Percentiles rank a stretch among this genome's conserved stretches.
Evolutionary conservation across 2,329 filamentous ascomycete species (phyloP).

Genomic region (Aspergillus calidoustus): DNA sequence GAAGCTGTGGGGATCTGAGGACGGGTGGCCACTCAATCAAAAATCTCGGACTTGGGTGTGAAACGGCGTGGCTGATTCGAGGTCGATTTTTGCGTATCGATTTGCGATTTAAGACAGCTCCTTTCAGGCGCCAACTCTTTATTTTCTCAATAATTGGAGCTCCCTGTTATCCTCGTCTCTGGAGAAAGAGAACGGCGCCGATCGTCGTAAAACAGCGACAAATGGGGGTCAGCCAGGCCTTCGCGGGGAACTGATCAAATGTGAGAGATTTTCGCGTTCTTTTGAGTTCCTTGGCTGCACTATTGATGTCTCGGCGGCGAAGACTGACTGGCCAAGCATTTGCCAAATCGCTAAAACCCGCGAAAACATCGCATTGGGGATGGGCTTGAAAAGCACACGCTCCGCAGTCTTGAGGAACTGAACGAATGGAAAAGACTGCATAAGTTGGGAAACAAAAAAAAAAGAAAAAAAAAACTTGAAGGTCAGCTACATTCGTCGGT

Average conservation of each 20-base stretch:
- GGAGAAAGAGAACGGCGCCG: background rate
- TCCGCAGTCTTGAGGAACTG: background rate
- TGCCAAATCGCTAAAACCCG: background rate
- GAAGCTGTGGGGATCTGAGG: no score
- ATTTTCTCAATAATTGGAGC: conserved; percentile 1
- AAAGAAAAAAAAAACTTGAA: no score
- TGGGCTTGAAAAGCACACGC: conserved; percentile 1
- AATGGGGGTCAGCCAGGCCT: background rate
- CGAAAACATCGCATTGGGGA: conserved; percentile 3
- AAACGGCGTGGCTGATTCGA: background rate
- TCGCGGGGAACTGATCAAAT: background rate
- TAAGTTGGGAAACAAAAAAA: no score
- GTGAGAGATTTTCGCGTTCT: conserved; percentile 8
- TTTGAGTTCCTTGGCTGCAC: background rate
- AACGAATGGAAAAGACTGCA: no score
- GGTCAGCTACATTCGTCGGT: background rate
- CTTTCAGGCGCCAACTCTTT: conserved; percentile 1
- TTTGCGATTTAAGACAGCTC: conserved; percentile 5
- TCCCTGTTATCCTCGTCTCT: background rate
- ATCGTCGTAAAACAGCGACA: no score
- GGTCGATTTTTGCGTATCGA: background rate
- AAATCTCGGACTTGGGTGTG: no score
- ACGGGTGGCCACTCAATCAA: no score
- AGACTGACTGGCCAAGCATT: conserved; percentile 6
- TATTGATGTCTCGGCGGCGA: no score